phyloP scores from a whole-genome alignment of 139 green algal species.

The Edaphochlamys debaryana region DNA sequence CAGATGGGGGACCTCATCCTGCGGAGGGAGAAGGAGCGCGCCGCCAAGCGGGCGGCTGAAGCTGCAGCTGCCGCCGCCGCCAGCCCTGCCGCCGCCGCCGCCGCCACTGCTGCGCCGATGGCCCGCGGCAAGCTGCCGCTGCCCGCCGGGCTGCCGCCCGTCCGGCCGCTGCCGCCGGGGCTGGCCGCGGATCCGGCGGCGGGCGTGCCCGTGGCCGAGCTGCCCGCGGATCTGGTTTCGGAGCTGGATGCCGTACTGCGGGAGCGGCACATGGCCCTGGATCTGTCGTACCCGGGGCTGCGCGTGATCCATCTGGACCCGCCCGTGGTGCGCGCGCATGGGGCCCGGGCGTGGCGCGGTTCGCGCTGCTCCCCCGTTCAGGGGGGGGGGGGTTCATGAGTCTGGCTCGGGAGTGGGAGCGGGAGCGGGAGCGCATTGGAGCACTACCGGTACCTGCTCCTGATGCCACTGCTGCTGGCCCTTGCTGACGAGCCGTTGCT shows the following conservation, averaged over 20 bases:
- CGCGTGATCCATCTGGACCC: slow-evolving; percentile 61
- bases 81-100: not conserved
- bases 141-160: not conserved
- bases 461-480: no score
- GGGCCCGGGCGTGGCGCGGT: no score
- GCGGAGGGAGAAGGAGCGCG: slow-evolving; percentile 13
- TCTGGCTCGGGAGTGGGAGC: no score
- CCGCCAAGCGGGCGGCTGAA: not conserved
- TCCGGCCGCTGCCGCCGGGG: not conserved
- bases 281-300: slow-evolving; percentile 11
- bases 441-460: no score
- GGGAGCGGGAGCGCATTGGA: no score
- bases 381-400: no score
- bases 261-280: slow-evolving; percentile 8
- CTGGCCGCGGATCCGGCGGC: not conserved
- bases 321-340: no score
- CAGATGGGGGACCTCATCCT: slow-evolving; percentile 29
- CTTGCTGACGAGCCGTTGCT: no score
- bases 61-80: not conserved
- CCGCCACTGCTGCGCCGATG: not conserved
- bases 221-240: not conserved
- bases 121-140: not conserved
- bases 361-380: no score
- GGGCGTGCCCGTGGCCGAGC: not conserved
- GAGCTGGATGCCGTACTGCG: slow-evolving; percentile 8